Evolutionary conservation across 2,329 filamentous ascomycete species (phyloP).

Genomic region (Botrytis elliptica): DNA sequence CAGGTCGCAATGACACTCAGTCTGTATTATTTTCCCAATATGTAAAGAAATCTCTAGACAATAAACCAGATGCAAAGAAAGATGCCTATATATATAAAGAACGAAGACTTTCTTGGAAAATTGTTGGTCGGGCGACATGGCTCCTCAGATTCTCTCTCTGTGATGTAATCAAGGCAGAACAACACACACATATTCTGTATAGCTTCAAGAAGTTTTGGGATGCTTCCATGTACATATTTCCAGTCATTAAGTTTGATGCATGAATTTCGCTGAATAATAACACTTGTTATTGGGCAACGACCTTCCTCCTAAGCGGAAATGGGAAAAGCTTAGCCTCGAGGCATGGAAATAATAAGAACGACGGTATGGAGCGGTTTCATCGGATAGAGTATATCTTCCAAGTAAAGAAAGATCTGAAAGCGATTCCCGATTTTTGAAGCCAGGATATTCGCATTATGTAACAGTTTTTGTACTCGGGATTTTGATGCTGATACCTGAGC

Average conservation of each 20-base stretch:
- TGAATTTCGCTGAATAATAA: not conserved
- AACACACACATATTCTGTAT: conserved; percentile 2
- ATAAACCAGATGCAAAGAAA: not conserved
- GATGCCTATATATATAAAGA: not conserved
- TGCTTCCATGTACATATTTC: not conserved
- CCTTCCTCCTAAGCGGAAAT: not conserved
- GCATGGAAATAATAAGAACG: not conserved
- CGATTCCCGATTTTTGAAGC: not conserved
- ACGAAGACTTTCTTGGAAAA: not conserved
- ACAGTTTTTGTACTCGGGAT: not conserved
- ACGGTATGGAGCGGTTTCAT: not conserved
- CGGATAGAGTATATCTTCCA: not conserved
- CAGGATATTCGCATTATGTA: not conserved
- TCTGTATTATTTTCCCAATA: not conserved
- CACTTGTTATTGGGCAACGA: not conserved
- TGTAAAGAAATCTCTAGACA: not conserved
- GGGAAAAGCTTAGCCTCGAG: not conserved
- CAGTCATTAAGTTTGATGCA: not conserved
- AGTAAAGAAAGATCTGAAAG: not conserved
- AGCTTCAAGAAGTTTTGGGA: not conserved
- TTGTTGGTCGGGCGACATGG: not conserved
- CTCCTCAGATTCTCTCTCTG: not conserved
- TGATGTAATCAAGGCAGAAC: not conserved
- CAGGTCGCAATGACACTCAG: not conserved
- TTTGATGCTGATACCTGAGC: not conserved